Percentiles rank a stretch among this genome's conserved stretches.
Conservation (phyloP, 768 basidiomycete species). For the Tylopilus felleus region DNA sequence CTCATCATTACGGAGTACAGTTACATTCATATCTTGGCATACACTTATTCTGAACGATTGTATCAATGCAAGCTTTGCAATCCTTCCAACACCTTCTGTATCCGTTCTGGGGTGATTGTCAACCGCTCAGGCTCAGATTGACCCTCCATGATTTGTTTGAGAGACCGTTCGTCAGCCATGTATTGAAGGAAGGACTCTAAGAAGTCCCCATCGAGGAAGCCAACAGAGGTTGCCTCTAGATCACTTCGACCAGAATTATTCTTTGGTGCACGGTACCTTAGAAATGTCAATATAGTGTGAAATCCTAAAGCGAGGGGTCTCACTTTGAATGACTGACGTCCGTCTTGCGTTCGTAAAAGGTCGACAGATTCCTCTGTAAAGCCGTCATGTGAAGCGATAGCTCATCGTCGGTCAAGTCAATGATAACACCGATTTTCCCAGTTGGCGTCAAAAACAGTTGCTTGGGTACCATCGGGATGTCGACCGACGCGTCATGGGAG, state of each 20-base stretch:
- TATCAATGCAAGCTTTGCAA: constrained; percentile 55
- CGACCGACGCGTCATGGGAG: constrained; percentile 41
- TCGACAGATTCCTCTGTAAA: constrained; percentile 72
- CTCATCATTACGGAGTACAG: constrained; percentile 4
- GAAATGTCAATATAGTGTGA: neutral
- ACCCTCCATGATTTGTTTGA: constrained; percentile 31
- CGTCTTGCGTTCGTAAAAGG: constrained; percentile 49
- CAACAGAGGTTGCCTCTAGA: constrained; percentile 52
- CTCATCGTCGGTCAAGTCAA: constrained; percentile 53
- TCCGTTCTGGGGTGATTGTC: neutral
- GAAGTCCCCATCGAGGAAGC: constrained; percentile 89
- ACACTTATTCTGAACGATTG: constrained; percentile 8
- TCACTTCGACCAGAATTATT: constrained; percentile 55
- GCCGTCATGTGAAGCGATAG: constrained; percentile 56
- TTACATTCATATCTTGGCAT: constrained; percentile 19
- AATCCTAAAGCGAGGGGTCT: constrained; percentile 10
- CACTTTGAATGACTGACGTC: constrained; percentile 62
- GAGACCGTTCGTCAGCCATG: constrained; percentile 35
- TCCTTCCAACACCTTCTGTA: constrained; percentile 39
- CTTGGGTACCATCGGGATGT: constrained; percentile 46
- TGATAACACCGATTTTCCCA: constrained; percentile 73
- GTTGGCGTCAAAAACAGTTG: constrained; percentile 75
- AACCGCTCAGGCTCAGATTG: neutral
- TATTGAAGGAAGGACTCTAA: constrained; percentile 62
- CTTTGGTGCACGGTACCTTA: constrained; percentile 71